phyloP scores from a whole-genome alignment of 257 asterid species.

The Nicotiana tabacum region DNA sequence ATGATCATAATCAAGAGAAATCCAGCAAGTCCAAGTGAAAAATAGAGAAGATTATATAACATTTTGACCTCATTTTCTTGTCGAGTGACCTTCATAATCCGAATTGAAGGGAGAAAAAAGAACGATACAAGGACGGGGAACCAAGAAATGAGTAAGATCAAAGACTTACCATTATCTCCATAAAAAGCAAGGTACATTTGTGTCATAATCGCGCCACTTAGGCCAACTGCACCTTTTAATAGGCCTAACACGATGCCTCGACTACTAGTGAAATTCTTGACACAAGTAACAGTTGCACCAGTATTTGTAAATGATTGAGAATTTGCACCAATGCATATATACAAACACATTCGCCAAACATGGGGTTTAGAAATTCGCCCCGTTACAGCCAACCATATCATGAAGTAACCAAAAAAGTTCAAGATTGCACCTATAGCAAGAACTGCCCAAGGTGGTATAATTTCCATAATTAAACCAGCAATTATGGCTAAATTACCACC shows the following conservation, averaged over 20 bases:
- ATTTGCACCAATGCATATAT: slow-evolving; percentile 50
- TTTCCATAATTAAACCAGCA: slow-evolving; percentile 47
- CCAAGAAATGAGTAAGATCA: slow-evolving; percentile 49
- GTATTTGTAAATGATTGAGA: slow-evolving; percentile 59
- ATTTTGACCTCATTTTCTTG: slow-evolving; percentile 31
- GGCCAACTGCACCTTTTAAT: slow-evolving; percentile 47
- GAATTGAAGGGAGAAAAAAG: slow-evolving; percentile 33
- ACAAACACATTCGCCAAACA: slow-evolving; percentile 62
- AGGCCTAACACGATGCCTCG: slow-evolving; percentile 47
- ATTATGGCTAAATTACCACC: slow-evolving; percentile 52
- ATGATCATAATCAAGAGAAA: slow-evolving; percentile 34
- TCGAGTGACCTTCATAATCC: slow-evolving; percentile 26
- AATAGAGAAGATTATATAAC: slow-evolving; percentile 33
- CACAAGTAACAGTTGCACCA: slow-evolving; percentile 53
- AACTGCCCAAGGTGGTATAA: slow-evolving; percentile 57
- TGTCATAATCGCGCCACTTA: slow-evolving; percentile 60
- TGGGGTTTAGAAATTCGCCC: slow-evolving; percentile 29
- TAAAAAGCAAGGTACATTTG: slow-evolving; percentile 48
- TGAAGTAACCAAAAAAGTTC: slow-evolving; percentile 51
- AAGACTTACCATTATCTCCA: slow-evolving; percentile 26
- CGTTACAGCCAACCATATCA: slow-evolving; percentile 57
- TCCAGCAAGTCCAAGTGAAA: slow-evolving; percentile 35
- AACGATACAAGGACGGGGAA: slow-evolving; percentile 47
- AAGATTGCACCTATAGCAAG: slow-evolving; percentile 38
- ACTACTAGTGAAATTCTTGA: slow-evolving; percentile 53